phyloP scores from a whole-genome alignment of 192 early-diverging fungal genomes.

The Borealophlyctis nickersoniae region DNA sequence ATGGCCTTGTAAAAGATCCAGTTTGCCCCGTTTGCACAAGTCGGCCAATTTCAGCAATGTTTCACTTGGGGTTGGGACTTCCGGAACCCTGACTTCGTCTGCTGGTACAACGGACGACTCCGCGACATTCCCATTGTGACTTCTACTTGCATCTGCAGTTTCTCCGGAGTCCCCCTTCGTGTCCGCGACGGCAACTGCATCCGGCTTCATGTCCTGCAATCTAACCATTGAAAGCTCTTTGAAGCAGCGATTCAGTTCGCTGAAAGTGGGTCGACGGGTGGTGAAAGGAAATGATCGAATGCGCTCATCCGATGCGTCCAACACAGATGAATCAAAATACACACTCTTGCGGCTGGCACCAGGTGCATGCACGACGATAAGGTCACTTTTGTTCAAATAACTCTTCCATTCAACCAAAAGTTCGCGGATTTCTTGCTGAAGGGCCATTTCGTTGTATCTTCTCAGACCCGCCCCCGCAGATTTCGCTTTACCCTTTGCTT shows the following conservation, averaged over 20 bases:
- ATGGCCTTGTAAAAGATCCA: constrained; percentile 52
- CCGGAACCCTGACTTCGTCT: constrained; percentile 20
- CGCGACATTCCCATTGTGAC: constrained; percentile 1
- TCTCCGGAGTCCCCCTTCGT: too few relatives aligned
- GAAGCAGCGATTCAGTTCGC: constrained; percentile 66
- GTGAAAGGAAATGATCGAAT: constrained; percentile 75
- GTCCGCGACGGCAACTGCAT: constrained; percentile 5
- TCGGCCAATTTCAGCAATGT: constrained; percentile 51
- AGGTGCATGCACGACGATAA: constrained; percentile 77
- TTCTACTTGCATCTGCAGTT: too few relatives aligned
- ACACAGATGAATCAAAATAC: constrained; percentile 35
- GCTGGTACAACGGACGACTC: constrained; percentile 16
- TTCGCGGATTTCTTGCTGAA: constrained; percentile 68
- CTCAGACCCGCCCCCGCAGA: constrained; percentile 88
- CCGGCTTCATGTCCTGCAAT: constrained; percentile 40
- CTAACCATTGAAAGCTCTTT: constrained; percentile 61
- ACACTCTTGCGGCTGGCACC: constrained; percentile 27
- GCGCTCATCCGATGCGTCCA: constrained; percentile 38
- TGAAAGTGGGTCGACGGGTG: constrained; percentile 71
- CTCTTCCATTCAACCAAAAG: constrained; percentile 70
- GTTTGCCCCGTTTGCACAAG: constrained; percentile 60
- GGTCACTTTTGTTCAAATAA: constrained; percentile 55
- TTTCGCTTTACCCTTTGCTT: constrained; percentile 73
- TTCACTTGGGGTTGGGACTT: constrained; percentile 30
- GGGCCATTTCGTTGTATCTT: constrained; percentile 75